phyloP scores from a whole-genome alignment of 176 grass and related monocot genomes.

The Thinopyrum elongatum region DNA sequence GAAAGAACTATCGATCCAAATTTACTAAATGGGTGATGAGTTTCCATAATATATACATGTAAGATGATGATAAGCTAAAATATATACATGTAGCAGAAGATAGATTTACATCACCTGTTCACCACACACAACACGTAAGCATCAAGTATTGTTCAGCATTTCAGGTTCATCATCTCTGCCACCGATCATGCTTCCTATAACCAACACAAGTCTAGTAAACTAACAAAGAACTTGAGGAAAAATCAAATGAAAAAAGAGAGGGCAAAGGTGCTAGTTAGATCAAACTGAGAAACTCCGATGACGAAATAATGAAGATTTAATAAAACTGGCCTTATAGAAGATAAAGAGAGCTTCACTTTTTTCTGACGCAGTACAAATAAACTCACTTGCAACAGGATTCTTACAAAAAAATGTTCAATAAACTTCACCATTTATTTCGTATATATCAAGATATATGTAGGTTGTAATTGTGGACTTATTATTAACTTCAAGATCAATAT shows the following conservation, averaged over 20 bases:
- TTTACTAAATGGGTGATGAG: neutral
- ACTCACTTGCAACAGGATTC: neutral
- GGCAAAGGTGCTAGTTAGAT: neutral
- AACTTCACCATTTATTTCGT: neutral
- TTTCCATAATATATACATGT: neutral
- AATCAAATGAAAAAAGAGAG: neutral
- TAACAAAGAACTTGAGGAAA: neutral
- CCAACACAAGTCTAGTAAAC: neutral
- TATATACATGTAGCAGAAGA: neutral
- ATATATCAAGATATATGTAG: neutral
- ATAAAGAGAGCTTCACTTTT: no score
- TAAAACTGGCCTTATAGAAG: no score
- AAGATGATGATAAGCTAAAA: neutral
- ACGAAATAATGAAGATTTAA: neutral
- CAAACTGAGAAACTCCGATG: neutral
- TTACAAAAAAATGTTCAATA: neutral
- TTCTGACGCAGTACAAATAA: neutral
- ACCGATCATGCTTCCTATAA: neutral
- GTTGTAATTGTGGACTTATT: no score
- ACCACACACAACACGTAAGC: neutral
- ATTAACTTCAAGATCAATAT: neutral
- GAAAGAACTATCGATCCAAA: neutral
- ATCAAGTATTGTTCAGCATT: conserved; percentile 2
- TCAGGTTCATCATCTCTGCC: neutral
- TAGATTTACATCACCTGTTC: neutral